Conservation (phyloP, 202 grass and related monocot genomes). For the Brachypodium distachyon region DNA sequence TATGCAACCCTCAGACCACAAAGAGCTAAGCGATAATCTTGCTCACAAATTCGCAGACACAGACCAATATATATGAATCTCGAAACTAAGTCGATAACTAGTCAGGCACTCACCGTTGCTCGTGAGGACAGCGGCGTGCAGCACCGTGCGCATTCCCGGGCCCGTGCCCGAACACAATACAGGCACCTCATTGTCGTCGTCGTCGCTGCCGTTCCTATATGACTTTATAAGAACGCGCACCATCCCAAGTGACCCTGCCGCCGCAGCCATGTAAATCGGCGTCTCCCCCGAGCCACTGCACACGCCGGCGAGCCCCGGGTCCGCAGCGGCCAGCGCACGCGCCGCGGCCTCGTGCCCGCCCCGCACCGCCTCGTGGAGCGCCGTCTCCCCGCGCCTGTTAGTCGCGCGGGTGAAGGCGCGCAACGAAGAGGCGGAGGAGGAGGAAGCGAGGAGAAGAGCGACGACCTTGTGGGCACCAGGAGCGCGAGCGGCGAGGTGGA, state of each 20-base stretch:
- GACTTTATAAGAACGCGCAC: slow-evolving; percentile 14
- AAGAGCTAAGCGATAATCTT: not conserved
- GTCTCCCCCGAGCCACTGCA: slow-evolving; percentile 11
- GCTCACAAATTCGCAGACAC: not conserved
- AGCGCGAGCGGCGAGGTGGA: slow-evolving; percentile 38
- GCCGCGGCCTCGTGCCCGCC: slow-evolving; percentile 26
- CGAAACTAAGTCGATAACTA: not conserved
- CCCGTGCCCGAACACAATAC: slow-evolving; percentile 1
- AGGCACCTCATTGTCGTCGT: slow-evolving; percentile 7
- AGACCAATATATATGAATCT: not conserved
- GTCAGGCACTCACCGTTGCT: slow-evolving; percentile 30
- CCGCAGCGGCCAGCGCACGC: slow-evolving; percentile 12
- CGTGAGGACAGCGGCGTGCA: slow-evolving; percentile 37
- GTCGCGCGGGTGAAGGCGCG: slow-evolving; percentile 13
- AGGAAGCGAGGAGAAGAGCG: slow-evolving; percentile 14
- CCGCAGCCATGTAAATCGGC: slow-evolving; percentile 42
- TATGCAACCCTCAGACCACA: not conserved
- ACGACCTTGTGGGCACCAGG: slow-evolving; percentile 38
- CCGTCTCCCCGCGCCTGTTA: slow-evolving; percentile 37
- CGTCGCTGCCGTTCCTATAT: not conserved
- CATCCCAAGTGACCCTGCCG: slow-evolving; percentile 31
- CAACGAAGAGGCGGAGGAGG: not conserved
- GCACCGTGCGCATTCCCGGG: slow-evolving; percentile 20
- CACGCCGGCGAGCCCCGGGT: slow-evolving; percentile 13
- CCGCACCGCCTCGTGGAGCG: slow-evolving; percentile 47